Percentiles rank a stretch among this genome's conserved stretches.
phyloP scores from a whole-genome alignment of 352 stramenopile species.

The Globisporangium canariense region DNA sequence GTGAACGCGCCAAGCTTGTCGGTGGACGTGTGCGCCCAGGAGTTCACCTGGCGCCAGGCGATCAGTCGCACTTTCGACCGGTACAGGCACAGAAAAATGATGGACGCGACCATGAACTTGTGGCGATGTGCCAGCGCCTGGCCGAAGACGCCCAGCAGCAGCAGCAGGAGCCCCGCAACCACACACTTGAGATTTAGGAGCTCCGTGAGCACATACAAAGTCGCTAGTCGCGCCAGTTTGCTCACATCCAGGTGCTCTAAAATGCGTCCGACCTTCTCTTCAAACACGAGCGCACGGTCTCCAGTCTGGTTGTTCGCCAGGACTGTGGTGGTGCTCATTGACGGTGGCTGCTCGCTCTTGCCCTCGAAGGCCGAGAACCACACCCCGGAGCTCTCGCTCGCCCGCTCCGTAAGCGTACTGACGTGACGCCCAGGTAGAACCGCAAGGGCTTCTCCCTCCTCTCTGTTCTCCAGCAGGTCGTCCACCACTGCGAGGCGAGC shows the following conservation, averaged over 20 bases:
- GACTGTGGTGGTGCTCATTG: neutral
- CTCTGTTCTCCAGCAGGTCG: slow-evolving; percentile 30
- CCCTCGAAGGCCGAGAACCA: slow-evolving; percentile 4
- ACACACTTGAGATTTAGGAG: slow-evolving; percentile 50
- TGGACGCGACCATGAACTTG: slow-evolving; percentile 72
- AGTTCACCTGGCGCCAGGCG: slow-evolving; percentile 26
- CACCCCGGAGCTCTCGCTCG: neutral
- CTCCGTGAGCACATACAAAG: slow-evolving; percentile 52
- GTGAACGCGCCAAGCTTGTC: slow-evolving; percentile 64
- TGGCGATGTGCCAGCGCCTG: slow-evolving; percentile 62
- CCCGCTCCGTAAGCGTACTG: neutral
- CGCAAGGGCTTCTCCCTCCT: slow-evolving; percentile 20
- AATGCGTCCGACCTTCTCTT: slow-evolving; percentile 51
- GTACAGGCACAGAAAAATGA: slow-evolving; percentile 62
- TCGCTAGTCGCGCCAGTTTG: slow-evolving; percentile 47
- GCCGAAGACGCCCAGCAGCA: slow-evolving; percentile 48
- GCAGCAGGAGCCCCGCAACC: slow-evolving; percentile 34
- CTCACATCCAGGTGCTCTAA: slow-evolving; percentile 51
- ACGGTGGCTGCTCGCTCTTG: neutral
- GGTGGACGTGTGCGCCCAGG: slow-evolving; percentile 55
- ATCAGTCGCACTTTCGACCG: slow-evolving; percentile 49
- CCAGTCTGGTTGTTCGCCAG: slow-evolving; percentile 4
- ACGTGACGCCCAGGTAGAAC: neutral
- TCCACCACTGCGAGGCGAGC: slow-evolving; percentile 57
- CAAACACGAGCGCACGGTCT: slow-evolving; percentile 35